Conservation (phyloP, 495 filamentous ascomycete species). For the Penicillium paradoxum region DNA sequence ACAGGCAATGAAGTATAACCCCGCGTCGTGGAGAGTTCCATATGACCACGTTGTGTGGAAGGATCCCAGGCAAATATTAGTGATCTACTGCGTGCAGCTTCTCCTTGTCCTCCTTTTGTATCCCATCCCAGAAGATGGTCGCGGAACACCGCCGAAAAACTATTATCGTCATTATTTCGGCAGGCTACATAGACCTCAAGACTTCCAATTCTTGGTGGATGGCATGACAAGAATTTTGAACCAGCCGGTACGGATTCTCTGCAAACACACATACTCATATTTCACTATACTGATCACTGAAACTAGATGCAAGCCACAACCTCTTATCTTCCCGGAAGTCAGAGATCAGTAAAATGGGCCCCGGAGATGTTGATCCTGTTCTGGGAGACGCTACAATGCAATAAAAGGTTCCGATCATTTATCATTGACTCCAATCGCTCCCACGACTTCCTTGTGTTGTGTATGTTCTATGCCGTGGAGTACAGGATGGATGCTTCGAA, state of each 20-base stretch:
- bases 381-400: constrained; percentile 96
- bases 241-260: constrained; percentile 58
- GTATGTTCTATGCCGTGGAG: constrained; percentile 88
- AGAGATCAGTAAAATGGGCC: constrained; percentile 76
- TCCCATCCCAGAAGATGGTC: constrained; percentile 75
- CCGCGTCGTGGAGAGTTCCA: constrained; percentile 87
- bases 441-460: constrained; percentile 86
- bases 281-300: background rate
- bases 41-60: constrained; percentile 93
- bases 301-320: constrained; percentile 70
- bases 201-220: constrained; percentile 96
- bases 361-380: constrained; percentile 97
- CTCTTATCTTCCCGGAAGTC: constrained; percentile 85
- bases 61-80: constrained; percentile 85
- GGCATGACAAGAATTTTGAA: constrained; percentile 93
- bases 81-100: constrained; percentile 87
- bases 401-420: constrained; percentile 94
- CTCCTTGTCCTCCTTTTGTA: constrained; percentile 86
- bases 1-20: constrained; percentile 93
- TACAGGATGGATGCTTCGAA: constrained; percentile 81
- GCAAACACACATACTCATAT: background rate
- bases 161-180: constrained; percentile 90
- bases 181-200: constrained; percentile 84
- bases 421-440: constrained; percentile 93
- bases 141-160: constrained; percentile 67